Evolutionary conservation across 2,329 filamentous ascomycete species (phyloP).

Genomic region (Alternaria triticina): DNA sequence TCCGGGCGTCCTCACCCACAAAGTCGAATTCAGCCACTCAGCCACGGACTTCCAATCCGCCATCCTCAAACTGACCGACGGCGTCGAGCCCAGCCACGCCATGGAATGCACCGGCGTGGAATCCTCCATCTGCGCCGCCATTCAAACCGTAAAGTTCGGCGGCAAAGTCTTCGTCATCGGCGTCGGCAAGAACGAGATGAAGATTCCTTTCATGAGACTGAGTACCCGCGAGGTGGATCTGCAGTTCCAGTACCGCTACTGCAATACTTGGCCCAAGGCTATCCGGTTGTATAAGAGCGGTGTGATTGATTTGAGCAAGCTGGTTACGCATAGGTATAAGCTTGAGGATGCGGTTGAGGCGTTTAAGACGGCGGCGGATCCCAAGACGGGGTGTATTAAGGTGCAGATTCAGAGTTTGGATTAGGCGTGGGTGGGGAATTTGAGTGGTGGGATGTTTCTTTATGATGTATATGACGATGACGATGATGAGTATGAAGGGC

Average conservation of each 20-base stretch:
- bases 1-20: constrained; percentile 80
- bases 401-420: constrained; percentile 82
- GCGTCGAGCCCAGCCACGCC: constrained; percentile 78
- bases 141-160: constrained; percentile 91
- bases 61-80: constrained; percentile 71
- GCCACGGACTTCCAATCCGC: constrained; percentile 74
- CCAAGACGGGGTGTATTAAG: constrained; percentile 95
- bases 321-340: constrained; percentile 86
- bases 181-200: constrained; percentile 94
- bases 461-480: background rate
- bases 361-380: constrained; percentile 86
- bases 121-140: constrained; percentile 82
- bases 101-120: constrained; percentile 97
- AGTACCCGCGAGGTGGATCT: constrained; percentile 92
- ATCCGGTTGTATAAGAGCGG: constrained; percentile 87
- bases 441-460: background rate
- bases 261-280: constrained; percentile 93
- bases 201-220: constrained; percentile 91
- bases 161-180: constrained; percentile 97
- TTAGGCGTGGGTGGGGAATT: constrained; percentile 6
- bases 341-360: constrained; percentile 88
- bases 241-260: constrained; percentile 96
- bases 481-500: background rate
- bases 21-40: constrained; percentile 67
- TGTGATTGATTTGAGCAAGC: constrained; percentile 77